These are phyloP conservation scores for Blastomyces silverae DNA, from an alignment of 2,329 filamentous ascomycete species.

Conservation along the genomic window DNA sequence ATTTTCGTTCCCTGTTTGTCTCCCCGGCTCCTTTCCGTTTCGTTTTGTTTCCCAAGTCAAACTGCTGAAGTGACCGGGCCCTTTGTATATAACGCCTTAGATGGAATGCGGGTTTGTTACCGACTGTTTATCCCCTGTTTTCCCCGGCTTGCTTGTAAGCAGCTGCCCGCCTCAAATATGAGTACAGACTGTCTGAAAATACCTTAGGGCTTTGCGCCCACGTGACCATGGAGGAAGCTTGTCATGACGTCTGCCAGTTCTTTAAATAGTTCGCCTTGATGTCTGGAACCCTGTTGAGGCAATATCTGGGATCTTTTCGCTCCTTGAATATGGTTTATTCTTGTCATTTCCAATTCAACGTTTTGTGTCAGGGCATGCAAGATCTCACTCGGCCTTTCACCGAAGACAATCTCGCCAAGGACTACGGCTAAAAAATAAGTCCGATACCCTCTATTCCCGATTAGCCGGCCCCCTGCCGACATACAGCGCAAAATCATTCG, in stretches of 20 bases:
- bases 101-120: not conserved
- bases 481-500: not conserved
- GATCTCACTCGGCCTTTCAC: not conserved
- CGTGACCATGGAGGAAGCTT: not conserved
- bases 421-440: not conserved
- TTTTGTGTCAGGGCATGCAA: not conserved
- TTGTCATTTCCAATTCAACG: not conserved
- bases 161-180: not conserved
- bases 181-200: not conserved
- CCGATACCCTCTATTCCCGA: not conserved
- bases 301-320: not conserved
- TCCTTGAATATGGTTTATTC: too few species aligned
- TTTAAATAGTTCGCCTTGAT: too few species aligned
- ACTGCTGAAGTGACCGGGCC: not conserved
- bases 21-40: too few species aligned
- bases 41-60: not conserved
- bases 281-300: too few species aligned
- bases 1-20: too few species aligned
- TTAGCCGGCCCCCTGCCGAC: not conserved
- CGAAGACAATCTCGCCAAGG: not conserved
- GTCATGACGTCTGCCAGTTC: too few species aligned
- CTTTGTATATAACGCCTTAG: constrained; percentile 1
- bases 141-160: not conserved
- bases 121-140: not conserved
- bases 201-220: not conserved